A percentile compares a stretch with the other conserved stretches of the same genome.
phyloP scores from a whole-genome alignment of 2,329 filamentous ascomycete genomes.

The Arthrocladium fulminans region DNA sequence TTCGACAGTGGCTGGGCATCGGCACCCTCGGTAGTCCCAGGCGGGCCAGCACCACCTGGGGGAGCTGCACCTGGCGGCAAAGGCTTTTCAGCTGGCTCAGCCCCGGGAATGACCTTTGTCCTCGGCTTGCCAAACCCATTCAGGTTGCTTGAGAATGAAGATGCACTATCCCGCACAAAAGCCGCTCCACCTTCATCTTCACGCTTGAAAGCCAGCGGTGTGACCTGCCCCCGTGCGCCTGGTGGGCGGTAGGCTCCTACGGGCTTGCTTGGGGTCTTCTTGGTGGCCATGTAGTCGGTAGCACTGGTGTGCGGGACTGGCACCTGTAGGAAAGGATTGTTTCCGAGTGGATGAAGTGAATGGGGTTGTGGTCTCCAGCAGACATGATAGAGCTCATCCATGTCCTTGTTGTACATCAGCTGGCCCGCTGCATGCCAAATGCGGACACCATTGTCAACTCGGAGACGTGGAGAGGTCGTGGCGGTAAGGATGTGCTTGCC shows the following conservation, averaged over 20 bases:
- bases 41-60: constrained; percentile 56
- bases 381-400: constrained; percentile 88
- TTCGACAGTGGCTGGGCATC: constrained; percentile 66
- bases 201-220: constrained; percentile 90
- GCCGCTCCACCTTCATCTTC: constrained; percentile 94
- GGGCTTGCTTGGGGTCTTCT: constrained; percentile 92
- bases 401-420: constrained; percentile 92
- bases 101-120: constrained; percentile 76
- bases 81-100: constrained; percentile 57
- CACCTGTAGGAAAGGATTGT: constrained; percentile 60
- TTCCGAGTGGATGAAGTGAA: constrained; percentile 52
- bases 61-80: constrained; percentile 61
- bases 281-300: constrained; percentile 67
- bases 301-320: constrained; percentile 78
- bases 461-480: constrained; percentile 89
- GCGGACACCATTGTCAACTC: constrained; percentile 93
- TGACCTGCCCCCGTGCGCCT: constrained; percentile 78
- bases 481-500: constrained; percentile 92
- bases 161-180: constrained; percentile 70
- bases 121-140: constrained; percentile 73
- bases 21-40: constrained; percentile 53
- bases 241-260: constrained; percentile 95
- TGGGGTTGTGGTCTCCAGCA: constrained; percentile 70
- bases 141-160: constrained; percentile 51
- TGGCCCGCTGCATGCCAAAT: constrained; percentile 85